Percentiles rank a stretch among this genome's conserved stretches.
Evolutionary conservation across 2,329 filamentous ascomycete species (phyloP).

Genomic region (Paracoccidioides brasiliensis): DNA sequence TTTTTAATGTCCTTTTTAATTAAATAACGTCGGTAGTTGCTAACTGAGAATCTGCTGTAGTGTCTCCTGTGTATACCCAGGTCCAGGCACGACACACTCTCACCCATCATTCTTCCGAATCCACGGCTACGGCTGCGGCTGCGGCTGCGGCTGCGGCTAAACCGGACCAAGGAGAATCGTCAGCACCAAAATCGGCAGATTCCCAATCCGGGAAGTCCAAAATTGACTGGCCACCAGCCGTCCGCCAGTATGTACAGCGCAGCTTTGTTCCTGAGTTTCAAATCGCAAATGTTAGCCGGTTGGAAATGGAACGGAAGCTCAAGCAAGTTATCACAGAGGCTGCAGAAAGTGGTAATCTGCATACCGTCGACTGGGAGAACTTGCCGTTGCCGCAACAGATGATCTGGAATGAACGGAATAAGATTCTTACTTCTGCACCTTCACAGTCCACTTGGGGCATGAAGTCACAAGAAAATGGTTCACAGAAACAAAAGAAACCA

Average conservation of each 20-base stretch:
- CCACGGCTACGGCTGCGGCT: constrained; percentile 5
- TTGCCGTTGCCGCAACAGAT: constrained; percentile 77
- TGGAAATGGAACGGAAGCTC: constrained; percentile 71
- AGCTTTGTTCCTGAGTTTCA: constrained; percentile 68
- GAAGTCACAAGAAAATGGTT: constrained; percentile 13
- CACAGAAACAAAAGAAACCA: neutral
- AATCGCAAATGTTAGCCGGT: constrained; percentile 46
- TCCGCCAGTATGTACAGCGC: constrained; percentile 77
- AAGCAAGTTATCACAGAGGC: constrained; percentile 75
- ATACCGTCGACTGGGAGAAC: constrained; percentile 66
- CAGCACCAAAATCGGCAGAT: constrained; percentile 15
- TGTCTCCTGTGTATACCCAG: constrained; percentile 46
- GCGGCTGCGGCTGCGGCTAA: neutral
- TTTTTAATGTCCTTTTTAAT: too few relatives aligned
- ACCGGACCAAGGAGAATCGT: constrained; percentile 16
- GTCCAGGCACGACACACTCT: constrained; percentile 52
- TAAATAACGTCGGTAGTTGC: neutral
- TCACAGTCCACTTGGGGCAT: constrained; percentile 21
- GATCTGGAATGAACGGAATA: constrained; percentile 55
- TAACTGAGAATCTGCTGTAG: constrained; percentile 9
- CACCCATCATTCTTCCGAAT: constrained; percentile 26
- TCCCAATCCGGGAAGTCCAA: constrained; percentile 37
- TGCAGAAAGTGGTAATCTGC: constrained; percentile 58
- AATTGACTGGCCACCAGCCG: constrained; percentile 68
- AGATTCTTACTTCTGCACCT: constrained; percentile 26